phyloP scores from a whole-genome alignment of 768 basidiomycete genomes.

The Omphalotus guepiniiformis region DNA sequence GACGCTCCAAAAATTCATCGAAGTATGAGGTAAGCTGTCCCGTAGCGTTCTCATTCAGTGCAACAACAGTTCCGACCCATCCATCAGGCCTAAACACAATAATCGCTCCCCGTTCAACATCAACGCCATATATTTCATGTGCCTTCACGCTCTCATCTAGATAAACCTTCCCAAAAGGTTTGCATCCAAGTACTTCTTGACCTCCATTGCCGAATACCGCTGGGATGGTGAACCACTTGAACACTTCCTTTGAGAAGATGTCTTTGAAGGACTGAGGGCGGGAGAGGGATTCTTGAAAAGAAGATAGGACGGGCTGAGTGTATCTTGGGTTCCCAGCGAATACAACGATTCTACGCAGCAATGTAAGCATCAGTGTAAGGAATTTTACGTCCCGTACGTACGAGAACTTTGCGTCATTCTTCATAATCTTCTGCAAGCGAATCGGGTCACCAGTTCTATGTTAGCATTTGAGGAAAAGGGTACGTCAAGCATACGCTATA shows the following conservation, averaged over 20 bases:
- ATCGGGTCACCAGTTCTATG: conserved; percentile 10
- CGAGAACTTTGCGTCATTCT: conserved; percentile 10
- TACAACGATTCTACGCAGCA: conserved; percentile 2
- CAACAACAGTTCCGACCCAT: conserved; percentile 6
- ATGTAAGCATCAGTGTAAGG: neutral
- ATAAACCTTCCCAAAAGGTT: conserved; percentile 11
- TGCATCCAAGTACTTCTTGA: conserved; percentile 11
- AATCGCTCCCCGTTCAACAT: neutral
- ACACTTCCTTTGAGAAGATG: neutral
- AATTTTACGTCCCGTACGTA: neutral
- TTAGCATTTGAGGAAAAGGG: neutral
- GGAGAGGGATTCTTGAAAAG: neutral
- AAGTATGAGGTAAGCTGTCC: neutral
- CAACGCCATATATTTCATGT: conserved; percentile 8
- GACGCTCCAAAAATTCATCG: neutral
- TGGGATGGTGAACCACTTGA: conserved; percentile 10
- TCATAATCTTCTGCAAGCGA: conserved; percentile 9
- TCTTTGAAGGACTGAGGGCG: neutral
- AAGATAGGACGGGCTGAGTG: neutral
- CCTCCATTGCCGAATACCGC: conserved; percentile 11
- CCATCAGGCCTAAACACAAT: conserved; percentile 9
- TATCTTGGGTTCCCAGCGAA: conserved; percentile 10
- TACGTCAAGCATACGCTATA: neutral
- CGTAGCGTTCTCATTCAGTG: neutral
- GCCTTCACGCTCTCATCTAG: conserved; percentile 5